Percentiles rank a stretch among this genome's conserved stretches.
phyloP scores from a whole-genome alignment of 139 green algal genomes.

The Pseudopediastrum boryanum region DNA sequence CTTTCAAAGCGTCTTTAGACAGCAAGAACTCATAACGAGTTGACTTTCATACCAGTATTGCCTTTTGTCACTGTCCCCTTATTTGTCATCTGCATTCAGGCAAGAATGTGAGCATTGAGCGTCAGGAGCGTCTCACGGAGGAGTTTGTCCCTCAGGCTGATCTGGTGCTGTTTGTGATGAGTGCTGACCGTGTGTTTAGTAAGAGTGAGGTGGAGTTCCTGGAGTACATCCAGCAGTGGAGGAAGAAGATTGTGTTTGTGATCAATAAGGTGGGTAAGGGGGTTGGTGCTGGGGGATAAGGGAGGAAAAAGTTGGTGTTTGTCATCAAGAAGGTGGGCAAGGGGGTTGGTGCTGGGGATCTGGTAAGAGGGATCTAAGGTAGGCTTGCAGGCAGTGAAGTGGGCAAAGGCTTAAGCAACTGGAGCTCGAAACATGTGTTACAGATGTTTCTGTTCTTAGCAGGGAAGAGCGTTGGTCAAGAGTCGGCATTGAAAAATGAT shows the following conservation, averaged over 20 bases:
- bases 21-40: too few relatives aligned
- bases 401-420: too few relatives aligned
- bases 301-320: conserved; percentile 97
- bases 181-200: conserved; percentile 68
- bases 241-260: conserved; percentile 96
- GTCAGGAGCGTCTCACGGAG: conserved; percentile 98
- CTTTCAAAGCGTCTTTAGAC: too few relatives aligned
- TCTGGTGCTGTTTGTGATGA: conserved; percentile 97
- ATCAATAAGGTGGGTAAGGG: conserved; percentile 89
- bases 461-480: too few relatives aligned
- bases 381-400: too few relatives aligned
- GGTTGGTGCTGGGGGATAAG: background rate
- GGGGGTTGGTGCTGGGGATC: background rate
- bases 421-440: too few relatives aligned
- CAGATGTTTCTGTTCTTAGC: too few relatives aligned
- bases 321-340: conserved; percentile 90
- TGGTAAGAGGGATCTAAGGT: too few relatives aligned
- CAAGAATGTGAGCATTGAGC: conserved; percentile 97
- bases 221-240: conserved; percentile 92
- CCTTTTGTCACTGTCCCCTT: too few relatives aligned
- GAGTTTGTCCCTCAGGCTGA: conserved; percentile 97
- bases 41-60: too few relatives aligned
- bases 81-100: too few relatives aligned
- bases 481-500: too few relatives aligned
- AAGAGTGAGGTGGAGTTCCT: conserved; percentile 73